Base-by-base conservation (phyloP, 192 early-diverging fungal genomes). In the Helicostylum pulchrum region DNA sequence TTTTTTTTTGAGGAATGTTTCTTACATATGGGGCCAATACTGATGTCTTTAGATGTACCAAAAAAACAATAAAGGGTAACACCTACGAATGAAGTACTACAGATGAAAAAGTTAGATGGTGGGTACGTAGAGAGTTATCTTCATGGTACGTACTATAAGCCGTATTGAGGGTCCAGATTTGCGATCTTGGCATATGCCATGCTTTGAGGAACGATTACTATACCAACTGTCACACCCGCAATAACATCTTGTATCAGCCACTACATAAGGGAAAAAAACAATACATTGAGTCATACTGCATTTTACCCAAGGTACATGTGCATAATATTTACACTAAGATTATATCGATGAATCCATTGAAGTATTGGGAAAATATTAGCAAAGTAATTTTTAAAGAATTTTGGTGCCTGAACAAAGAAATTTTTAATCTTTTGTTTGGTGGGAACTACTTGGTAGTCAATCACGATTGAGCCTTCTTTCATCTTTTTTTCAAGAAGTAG, bases 121-220 rank as follows among this genome's bases (percentile, higher is more conserved):
- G 4, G 47, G 30, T 48, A 45, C 19, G 14, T 12, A 4, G n/a
- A n/a, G 32, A 3, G 1, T 9, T 39, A 39, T 6, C 5, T 39
- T 0, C 1, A 39, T 39, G 0, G 17, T 8, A 58, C 55, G 7
- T 66, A 87, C 75, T 92, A 94, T 15, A 94, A 75, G 0, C 92
- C 92, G 62, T 85, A 91, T 71, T 92, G 72, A 47, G 85, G 79
- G 42, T 88, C 86, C 39, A 94, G 68, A 42, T 72, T 73, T 7
- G 92, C 90, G 0, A 94, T 77, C 73, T 88, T 91, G 8, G 92
- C 83, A 61, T 92, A 87, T 15, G 90, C 85, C 84, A 87, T 81
- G 32, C 77, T 80, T 67, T 92, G 89, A 15, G 90, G 92, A 45
- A 93, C 79, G 20, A 89, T 85, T n/a, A 93, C 78, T 1, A 87